Conservation (phyloP, 305 asterid genomes). For the Solanum hybrid region DNA sequence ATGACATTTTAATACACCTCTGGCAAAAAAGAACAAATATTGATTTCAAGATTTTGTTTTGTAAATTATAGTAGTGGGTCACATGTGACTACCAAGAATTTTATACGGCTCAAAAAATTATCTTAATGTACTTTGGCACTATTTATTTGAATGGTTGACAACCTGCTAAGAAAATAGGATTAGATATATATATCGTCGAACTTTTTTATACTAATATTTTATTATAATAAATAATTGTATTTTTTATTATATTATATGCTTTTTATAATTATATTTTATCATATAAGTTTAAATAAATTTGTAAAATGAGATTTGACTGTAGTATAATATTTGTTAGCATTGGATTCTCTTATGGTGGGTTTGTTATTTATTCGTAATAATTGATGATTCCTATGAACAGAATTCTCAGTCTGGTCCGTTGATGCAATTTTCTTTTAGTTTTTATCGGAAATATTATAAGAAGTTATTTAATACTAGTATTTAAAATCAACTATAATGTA, state of each 20-base stretch:
- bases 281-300: neutral
- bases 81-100: neutral
- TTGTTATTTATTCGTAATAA: neutral
- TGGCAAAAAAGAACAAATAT: neutral
- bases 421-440: neutral
- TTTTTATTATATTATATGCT: neutral
- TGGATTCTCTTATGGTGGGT: neutral
- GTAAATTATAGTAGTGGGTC: neutral
- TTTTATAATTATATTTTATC: neutral
- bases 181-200: neutral
- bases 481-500: neutral
- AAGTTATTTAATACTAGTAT: neutral
- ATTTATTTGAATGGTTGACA: neutral
- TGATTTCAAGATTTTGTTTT: neutral
- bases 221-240: neutral
- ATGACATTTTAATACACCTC: neutral
- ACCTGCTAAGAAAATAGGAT: neutral
- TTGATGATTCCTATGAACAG: neutral
- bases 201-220: neutral
- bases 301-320: neutral
- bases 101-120: neutral
- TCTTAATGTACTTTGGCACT: neutral
- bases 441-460: neutral
- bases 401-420: neutral
- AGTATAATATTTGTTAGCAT: neutral